phyloP scores from a whole-genome alignment of 495 filamentous ascomycete genomes.

The Penicillium tannophilum region DNA sequence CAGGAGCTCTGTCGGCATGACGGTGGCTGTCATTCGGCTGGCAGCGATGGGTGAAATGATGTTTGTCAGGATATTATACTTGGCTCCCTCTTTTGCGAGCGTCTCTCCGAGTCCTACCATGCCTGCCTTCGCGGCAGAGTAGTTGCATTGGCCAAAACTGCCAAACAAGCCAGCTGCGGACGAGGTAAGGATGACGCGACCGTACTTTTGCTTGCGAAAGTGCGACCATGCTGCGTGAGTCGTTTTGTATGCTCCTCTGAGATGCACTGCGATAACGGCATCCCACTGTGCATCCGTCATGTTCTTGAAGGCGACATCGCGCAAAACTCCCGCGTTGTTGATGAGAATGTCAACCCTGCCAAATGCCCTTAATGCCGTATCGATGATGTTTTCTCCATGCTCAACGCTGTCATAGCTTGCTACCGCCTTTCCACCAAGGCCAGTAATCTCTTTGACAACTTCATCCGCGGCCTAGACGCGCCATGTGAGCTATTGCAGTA shows the following conservation, averaged over 20 bases:
- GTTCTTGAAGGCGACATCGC: constrained; percentile 97
- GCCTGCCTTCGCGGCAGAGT: constrained; percentile 94
- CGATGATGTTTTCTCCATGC: constrained; percentile 92
- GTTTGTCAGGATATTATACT: constrained; percentile 98
- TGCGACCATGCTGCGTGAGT: constrained; percentile 95
- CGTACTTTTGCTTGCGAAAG: constrained; percentile 98
- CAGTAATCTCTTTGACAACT: constrained; percentile 91
- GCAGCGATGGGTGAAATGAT: constrained; percentile 96
- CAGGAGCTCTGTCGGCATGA: constrained; percentile 95
- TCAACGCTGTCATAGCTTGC: constrained; percentile 98
- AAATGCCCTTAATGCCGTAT: constrained; percentile 89
- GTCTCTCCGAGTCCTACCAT: constrained; percentile 99
- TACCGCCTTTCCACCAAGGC: constrained; percentile 91
- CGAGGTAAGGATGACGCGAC: constrained; percentile 92
- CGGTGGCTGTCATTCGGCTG: constrained; percentile 93
- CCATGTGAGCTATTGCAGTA: no score
- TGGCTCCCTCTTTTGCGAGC: constrained; percentile 93
- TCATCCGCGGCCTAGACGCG: constrained; percentile 79
- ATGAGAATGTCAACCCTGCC: constrained; percentile 93
- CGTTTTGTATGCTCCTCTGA: no score
- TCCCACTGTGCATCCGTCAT: constrained; percentile 99
- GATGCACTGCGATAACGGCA: constrained; percentile 52
- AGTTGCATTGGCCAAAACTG: constrained; percentile 95
- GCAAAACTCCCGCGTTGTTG: constrained; percentile 97
- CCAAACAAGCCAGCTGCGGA: constrained; percentile 96